These are phyloP conservation scores for Phytophthora ohioensis DNA, from an alignment of 352 stramenopile species.

Conservation along the genomic window DNA sequence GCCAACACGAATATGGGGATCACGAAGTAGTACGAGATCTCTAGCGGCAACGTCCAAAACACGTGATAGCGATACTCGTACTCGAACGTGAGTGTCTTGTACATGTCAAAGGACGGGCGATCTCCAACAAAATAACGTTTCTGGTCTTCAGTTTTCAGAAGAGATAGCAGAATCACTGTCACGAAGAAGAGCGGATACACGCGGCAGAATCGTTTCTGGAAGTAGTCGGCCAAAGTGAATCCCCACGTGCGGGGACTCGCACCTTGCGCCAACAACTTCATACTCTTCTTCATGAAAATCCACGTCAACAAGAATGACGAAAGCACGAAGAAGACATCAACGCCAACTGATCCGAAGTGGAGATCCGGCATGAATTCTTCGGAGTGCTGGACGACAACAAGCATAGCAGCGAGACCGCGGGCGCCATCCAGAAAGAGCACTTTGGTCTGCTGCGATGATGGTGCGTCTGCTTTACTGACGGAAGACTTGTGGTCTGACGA, in stretches of 20 bases:
- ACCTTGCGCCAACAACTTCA: constrained; percentile 21
- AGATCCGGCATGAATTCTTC: constrained; percentile 24
- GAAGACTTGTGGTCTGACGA: neutral
- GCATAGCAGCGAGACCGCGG: constrained; percentile 31
- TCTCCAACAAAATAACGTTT: constrained; percentile 37
- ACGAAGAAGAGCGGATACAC: constrained; percentile 66
- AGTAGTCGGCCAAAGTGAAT: constrained; percentile 49
- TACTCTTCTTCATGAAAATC: constrained; percentile 35
- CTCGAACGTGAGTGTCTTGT: constrained; percentile 51
- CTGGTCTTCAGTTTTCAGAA: constrained; percentile 37
- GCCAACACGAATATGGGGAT: constrained; percentile 46
- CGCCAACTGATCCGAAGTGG: constrained; percentile 25
- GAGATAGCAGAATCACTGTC: constrained; percentile 39
- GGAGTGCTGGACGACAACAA: constrained; percentile 33
- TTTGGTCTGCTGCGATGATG: constrained; percentile 16
- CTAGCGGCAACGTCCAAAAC: constrained; percentile 31
- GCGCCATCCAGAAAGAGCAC: constrained; percentile 30
- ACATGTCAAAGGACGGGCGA: constrained; percentile 34
- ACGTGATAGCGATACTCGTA: constrained; percentile 49
- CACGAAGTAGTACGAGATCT: constrained; percentile 46
- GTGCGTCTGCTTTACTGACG: constrained; percentile 8
- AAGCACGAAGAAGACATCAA: constrained; percentile 36
- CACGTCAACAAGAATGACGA: constrained; percentile 33
- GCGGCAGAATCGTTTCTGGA: constrained; percentile 57
- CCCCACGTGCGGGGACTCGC: constrained; percentile 16